A percentile compares a stretch with the other conserved stretches of the same genome.
These are phyloP conservation scores for Oryza nivara DNA, from an alignment of 176 grass and related monocot species.

Conservation along the genomic window DNA sequence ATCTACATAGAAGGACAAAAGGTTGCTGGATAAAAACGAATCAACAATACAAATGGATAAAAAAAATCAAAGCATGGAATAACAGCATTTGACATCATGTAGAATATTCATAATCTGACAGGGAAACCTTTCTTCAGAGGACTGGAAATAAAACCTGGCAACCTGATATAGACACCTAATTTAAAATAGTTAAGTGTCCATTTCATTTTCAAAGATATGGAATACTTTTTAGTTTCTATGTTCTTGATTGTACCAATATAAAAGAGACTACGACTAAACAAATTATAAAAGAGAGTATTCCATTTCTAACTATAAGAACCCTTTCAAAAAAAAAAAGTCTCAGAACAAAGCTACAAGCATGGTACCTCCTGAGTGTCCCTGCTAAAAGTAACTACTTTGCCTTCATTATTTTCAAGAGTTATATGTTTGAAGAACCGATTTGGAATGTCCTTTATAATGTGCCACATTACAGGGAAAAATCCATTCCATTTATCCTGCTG, in stretches of 20 bases:
- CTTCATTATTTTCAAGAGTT: constrained; percentile 82
- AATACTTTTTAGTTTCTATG: background rate
- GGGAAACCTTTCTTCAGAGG: background rate
- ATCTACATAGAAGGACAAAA: constrained; percentile 50
- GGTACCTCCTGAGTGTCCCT: constrained; percentile 90
- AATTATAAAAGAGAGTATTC: background rate
- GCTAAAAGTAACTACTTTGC: constrained; percentile 75
- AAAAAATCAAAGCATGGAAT: background rate
- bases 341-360: constrained; percentile 7
- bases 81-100: background rate
- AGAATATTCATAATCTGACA: background rate
- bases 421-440: constrained; percentile 70
- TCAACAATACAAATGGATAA: background rate
- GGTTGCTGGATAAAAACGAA: background rate
- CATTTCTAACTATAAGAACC: constrained; percentile 1
- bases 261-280: background rate
- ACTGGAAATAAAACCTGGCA: background rate
- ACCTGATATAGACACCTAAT: background rate
- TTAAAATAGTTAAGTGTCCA: background rate
- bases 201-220: background rate
- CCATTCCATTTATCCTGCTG: constrained; percentile 72
- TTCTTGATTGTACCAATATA: background rate
- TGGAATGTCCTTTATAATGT: constrained; percentile 86
- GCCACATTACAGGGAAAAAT: constrained; percentile 86
- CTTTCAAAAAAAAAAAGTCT: background rate